Conservation (phyloP, 1,139 yeast genomes). For the Lodderomyces metapsilosis region DNA sequence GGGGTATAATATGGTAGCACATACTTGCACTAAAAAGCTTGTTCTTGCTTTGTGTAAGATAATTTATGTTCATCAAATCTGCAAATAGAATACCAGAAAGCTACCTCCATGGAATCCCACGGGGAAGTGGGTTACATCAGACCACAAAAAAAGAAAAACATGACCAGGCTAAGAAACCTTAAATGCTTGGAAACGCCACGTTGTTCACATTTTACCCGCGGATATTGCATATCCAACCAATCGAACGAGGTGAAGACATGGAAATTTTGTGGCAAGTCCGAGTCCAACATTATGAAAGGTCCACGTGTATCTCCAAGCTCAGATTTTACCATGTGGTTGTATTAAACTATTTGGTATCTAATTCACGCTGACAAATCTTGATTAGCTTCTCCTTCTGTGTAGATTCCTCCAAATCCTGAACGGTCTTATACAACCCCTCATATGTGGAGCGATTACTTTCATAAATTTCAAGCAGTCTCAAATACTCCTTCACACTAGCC, state of each 20-base stretch:
- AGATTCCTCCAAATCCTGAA: neutral
- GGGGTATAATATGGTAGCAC: neutral
- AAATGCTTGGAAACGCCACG: neutral
- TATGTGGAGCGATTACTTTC: neutral
- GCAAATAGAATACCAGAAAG: neutral
- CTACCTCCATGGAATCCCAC: neutral
- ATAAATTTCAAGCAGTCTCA: neutral
- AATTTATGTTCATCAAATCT: neutral
- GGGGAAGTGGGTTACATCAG: neutral
- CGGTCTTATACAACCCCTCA: neutral
- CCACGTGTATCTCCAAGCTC: too few species aligned
- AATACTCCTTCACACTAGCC: constrained; percentile 1
- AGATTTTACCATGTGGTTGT: too few species aligned
- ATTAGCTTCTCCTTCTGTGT: neutral
- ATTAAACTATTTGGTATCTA: neutral
- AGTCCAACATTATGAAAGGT: too few species aligned
- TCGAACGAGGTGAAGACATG: neutral
- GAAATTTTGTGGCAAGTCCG: neutral
- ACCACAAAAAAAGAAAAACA: neutral
- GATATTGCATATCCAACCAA: neutral
- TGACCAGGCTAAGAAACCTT: neutral
- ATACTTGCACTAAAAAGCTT: neutral
- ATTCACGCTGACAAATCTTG: neutral
- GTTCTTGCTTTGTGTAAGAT: neutral
- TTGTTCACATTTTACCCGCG: neutral